phyloP scores from a whole-genome alignment of 805 yeast genomes.

The Barnettozyma wickerhamii region DNA sequence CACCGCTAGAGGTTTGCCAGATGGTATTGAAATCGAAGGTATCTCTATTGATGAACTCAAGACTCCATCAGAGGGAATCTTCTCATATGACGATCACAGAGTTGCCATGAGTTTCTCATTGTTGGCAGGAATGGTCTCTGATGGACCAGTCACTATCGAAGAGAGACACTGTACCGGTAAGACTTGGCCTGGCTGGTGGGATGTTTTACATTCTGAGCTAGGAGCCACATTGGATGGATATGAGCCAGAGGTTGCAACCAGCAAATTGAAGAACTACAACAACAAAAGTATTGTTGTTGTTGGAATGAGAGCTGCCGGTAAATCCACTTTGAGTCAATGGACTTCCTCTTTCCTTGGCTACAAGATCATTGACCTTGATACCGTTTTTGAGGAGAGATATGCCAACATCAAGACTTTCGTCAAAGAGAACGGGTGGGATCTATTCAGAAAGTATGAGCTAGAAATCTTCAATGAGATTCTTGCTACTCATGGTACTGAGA shows the following conservation, averaged over 20 bases:
- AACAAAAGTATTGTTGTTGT: constrained; percentile 63
- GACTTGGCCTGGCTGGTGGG: constrained; percentile 99
- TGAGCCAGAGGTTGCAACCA: constrained; percentile 39
- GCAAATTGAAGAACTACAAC: constrained; percentile 27
- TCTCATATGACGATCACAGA: constrained; percentile 91
- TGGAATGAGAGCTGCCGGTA: constrained; percentile 99
- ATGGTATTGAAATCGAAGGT: constrained; percentile 88
- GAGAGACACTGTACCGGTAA: constrained; percentile 93
- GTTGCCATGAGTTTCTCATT: constrained; percentile 97
- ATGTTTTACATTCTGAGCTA: constrained; percentile 67
- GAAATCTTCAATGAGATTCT: constrained; percentile 50
- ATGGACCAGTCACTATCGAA: constrained; percentile 59
- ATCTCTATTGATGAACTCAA: constrained; percentile 44
- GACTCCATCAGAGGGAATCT: constrained; percentile 53
- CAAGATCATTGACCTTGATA: constrained; percentile 71
- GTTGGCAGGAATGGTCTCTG: constrained; percentile 63
- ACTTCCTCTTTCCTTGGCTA: constrained; percentile 67
- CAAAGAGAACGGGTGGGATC: constrained; percentile 77
- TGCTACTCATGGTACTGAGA: constrained; percentile 32
- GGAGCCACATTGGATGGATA: constrained; percentile 66
- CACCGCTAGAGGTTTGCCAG: constrained; percentile 75
- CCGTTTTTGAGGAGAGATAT: constrained; percentile 52
- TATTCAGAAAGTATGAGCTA: constrained; percentile 67
- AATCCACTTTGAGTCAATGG: constrained; percentile 80
- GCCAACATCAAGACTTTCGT: constrained; percentile 57